Evolutionary conservation across 1,139 yeast genomes (phyloP), one percentile per base, ranked within the genome.

Genomic region (Suhomyces maxii): DNA sequence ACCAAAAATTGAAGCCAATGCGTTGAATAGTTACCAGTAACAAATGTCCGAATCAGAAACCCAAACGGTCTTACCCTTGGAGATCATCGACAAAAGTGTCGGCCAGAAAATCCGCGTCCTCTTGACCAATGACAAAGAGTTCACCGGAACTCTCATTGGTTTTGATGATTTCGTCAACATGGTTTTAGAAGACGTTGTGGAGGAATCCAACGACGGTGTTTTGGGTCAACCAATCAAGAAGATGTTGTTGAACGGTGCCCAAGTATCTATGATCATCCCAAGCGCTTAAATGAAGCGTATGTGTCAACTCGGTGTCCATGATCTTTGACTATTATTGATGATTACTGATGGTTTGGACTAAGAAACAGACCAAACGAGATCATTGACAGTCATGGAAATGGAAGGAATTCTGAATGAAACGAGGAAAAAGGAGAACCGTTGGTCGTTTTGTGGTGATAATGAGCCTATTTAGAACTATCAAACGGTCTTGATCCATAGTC

Each of bases 91-190:
- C 67, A 86, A 83, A 64, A 84, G 95, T 51, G 83, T 93, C 38
- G 97, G 96, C 14, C 81, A 89, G 42, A 76, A 79, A 49, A 83
- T 93, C 44, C 82, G 89, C 76, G 89, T 91, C 31, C 77, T 91
- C 47, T 76, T 90, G 76, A 83, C 87, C 54, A 80, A 83, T 49
- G 82, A 84, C 53, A 71, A 71, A 52, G 97, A 91, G 64, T 93
- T 90, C 65, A 79, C 80, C 26, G 99, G 99, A 2, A 88, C 84
- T 8, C 74, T 93, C 44, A 80, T 86, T 26, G 99, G 98, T 0
- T 91, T 93, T 65, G 99, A 93, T 65, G 98, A 93, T 65, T 91
- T 85, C 59, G 98, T 93, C 51, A 93, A 93, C 66, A 85, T 91
- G 74, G 96, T 93, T 9, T 77, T 91, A 51, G 87, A 86, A 59